Base-by-base conservation (phyloP, 108 stramenopile species). In the Cyclotella atomus region DNA sequence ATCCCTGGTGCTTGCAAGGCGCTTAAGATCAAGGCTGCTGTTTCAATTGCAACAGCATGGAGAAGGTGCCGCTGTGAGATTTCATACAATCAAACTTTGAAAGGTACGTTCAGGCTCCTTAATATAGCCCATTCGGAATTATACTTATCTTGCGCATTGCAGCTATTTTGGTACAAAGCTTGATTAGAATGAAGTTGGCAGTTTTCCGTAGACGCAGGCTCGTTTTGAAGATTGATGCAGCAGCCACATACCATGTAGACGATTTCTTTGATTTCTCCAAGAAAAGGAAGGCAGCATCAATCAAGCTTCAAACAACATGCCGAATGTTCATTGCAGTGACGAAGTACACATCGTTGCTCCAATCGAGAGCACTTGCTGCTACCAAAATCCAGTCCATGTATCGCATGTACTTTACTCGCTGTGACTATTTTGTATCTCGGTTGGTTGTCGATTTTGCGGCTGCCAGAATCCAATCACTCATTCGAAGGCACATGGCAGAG, bases 81-180 rank as follows among this genome's bases (percentile, higher is more conserved):
- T 4, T 15, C 17, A 3, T 49, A 49, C 47, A 49, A n/a, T 17
- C 7, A 49, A 49, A n/a, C 19, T 3, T 15, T 8, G 10, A 8
- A n/a, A 19, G 47, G 47, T 49, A 49, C 10, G 47, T 41, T 41
- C n/a, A n/a, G n/a, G n/a, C n/a, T n/a, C n/a, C n/a, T n/a, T n/a
- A n/a, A n/a, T n/a, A n/a, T n/a, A n/a, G n/a, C n/a, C n/a, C n/a
- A n/a, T n/a, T n/a, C n/a, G n/a, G n/a, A n/a, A n/a, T n/a, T n/a
- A n/a, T n/a, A n/a, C n/a, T n/a, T n/a, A n/a, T n/a, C n/a, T n/a
- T n/a, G n/a, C n/a, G 38, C 7, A 12, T 41, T 7, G 38, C 38
- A 49, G 47, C 47, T n/a, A 49, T 49, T n/a, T 49, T 49, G 47
- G n/a, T 49, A n/a, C 47, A 49, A 19, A 49, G 17, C n/a, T 17